Evolutionary conservation across 2,329 filamentous ascomycete species (phyloP), one percentile per base, ranked within the genome.

Genomic region (Xylogone sp.): DNA sequence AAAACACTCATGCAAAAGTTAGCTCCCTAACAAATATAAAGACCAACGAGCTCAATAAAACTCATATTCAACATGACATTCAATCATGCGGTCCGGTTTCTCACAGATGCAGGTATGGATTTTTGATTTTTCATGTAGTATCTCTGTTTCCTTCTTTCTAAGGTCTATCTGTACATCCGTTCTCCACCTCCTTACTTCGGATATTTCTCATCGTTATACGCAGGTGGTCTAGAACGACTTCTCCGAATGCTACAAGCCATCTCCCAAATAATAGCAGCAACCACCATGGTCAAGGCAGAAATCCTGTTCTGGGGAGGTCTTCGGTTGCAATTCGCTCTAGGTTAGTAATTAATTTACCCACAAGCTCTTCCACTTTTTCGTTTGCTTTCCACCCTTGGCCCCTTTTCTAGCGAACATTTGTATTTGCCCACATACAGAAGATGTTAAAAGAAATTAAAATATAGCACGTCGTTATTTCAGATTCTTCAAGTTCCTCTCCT

Each of bases 401-500:
- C 4, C 46, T 16, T 42, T 12, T n/a, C 27, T n/a, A n/a, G n/a
- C n/a, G n/a, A n/a, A 4, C 34, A 3, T 9, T 13, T 31, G 3
- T 31, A 29, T 43, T 34, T 10, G 34, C 4, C 12, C n/a, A 20
- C 45, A 8, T 31, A 49, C 31, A 45, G n/a, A 42, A 3, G 21
- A 39, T 31, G 18, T 18, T 43, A 27, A 20, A 31, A 42, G 5
- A 19, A 42, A 49, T 6, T 3, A 10, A 29, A 44, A 2, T 10
- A 9, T 20, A 77, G 75, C 70, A 24, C 76, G 87, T 34, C 79
- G 86, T 20, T 83, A 81, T 67, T 77, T 90, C 63, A 82, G 87
- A 12, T 71, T 87, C 52, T 86, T 88, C 65, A 83, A 84, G 60
- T 89, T 86, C 64, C 68, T 87, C 48, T 81, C 83, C 44, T 76